A percentile compares a stretch with the other conserved stretches of the same genome.
phyloP scores from a whole-genome alignment of 2,329 filamentous ascomycete species.

The Furcasterigmium sp. region DNA sequence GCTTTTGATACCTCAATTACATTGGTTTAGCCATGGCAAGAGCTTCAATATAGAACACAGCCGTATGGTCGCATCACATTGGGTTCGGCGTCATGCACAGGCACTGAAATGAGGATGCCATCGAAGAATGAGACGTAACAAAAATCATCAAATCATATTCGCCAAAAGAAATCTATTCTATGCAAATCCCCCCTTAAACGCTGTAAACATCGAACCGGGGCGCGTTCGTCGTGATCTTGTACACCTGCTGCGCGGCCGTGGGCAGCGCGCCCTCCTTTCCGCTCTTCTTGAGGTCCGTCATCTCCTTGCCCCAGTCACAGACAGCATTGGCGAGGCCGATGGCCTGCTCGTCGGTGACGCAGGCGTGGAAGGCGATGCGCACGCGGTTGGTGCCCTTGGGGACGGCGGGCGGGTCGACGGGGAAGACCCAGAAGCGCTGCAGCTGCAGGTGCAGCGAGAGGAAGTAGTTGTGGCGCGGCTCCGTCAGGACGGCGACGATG shows the following conservation, averaged over 20 bases:
- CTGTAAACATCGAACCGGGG: constrained; percentile 1
- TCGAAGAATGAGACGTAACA: too few relatives aligned
- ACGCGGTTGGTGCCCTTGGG: constrained; percentile 30
- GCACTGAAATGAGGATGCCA: too few relatives aligned
- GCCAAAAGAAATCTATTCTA: not conserved
- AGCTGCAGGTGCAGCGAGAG: constrained; percentile 18
- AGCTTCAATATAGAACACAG: too few relatives aligned
- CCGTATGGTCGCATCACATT: too few relatives aligned
- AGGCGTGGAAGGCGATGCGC: constrained; percentile 32
- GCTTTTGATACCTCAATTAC: too few relatives aligned
- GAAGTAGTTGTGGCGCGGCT: constrained; percentile 15
- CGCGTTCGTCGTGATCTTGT: constrained; percentile 1
- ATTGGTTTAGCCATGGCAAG: too few relatives aligned
- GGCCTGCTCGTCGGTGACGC: constrained; percentile 29
- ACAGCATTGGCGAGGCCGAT: constrained; percentile 9
- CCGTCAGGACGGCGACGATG: constrained; percentile 21
- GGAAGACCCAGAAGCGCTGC: constrained; percentile 13
- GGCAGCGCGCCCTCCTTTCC: not conserved
- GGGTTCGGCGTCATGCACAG: too few relatives aligned
- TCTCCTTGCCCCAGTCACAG: constrained; percentile 10
- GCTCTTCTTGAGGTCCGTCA: constrained; percentile 8
- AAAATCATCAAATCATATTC: too few relatives aligned
- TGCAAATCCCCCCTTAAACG: not conserved
- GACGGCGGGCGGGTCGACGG: constrained; percentile 33
- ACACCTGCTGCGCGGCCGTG: constrained; percentile 1